Conservation (phyloP, 345 rosid genomes). For the Rhodomyrtus tomentosa region DNA sequence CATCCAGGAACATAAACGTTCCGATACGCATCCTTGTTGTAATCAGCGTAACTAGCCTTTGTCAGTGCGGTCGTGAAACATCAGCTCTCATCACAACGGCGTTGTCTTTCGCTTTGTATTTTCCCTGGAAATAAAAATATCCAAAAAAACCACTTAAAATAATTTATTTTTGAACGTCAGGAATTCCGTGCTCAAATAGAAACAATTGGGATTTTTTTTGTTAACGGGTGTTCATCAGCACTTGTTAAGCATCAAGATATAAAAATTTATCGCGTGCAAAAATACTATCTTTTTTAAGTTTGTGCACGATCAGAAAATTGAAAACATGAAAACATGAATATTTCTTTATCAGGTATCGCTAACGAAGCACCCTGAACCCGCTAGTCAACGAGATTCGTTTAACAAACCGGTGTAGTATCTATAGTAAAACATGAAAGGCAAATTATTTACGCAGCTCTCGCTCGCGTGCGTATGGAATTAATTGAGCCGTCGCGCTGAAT, state of each 20-base stretch:
- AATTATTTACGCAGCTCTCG: not conserved
- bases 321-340: not conserved
- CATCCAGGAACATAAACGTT: no score
- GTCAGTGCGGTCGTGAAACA: not conserved
- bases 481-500: not conserved
- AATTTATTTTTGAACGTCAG: not conserved
- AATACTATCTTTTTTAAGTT: not conserved
- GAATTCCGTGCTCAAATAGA: not conserved
- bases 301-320: rapidly evolving
- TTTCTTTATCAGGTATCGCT: not conserved
- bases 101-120: no score
- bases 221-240: not conserved
- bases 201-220: not conserved
- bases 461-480: rapidly evolving
- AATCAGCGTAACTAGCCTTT: no score
- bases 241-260: not conserved
- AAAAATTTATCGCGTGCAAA: not conserved
- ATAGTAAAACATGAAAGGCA: not conserved
- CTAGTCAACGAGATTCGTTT: no score
- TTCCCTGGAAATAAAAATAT: not conserved
- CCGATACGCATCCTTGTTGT: no score
- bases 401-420: no score
- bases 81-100: not conserved
- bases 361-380: no score
- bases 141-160: no score